Conservation (phyloP, 495 filamentous ascomycete genomes). For the Trichoderma gamsii region DNA sequence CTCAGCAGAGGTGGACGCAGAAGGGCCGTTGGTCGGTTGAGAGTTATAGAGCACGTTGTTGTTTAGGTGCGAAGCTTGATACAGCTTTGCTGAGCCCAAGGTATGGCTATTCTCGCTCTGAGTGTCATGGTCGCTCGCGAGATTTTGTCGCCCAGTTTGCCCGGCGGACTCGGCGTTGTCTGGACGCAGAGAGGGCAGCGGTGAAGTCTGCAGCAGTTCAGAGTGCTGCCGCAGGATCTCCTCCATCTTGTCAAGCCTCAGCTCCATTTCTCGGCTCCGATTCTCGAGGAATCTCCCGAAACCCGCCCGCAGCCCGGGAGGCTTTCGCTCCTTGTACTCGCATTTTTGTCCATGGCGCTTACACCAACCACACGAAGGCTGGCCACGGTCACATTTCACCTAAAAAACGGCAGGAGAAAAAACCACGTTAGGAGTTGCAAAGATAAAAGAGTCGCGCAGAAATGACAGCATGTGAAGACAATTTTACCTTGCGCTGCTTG, state of each 20-base stretch:
- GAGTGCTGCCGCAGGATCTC: conserved; percentile 44
- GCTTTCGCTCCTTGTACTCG: conserved; percentile 82
- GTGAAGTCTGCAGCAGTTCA: conserved; percentile 34
- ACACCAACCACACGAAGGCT: conserved; percentile 87
- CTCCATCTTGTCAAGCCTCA: conserved; percentile 59
- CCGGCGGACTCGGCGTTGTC: conserved; percentile 44
- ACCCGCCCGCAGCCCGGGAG: conserved; percentile 75
- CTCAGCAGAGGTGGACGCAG: neutral
- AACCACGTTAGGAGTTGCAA: neutral
- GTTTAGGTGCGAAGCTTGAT: conserved; percentile 17
- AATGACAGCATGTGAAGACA: neutral
- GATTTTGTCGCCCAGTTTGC: conserved; percentile 35
- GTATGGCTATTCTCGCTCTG: conserved; percentile 37
- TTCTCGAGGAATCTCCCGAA: conserved; percentile 54
- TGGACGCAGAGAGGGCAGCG: conserved; percentile 24
- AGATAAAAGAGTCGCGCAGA: neutral
- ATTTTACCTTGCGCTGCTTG: conserved; percentile 70
- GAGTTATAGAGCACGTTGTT: neutral
- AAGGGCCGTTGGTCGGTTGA: neutral
- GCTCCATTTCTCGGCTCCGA: conserved; percentile 58
- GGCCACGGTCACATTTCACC: conserved; percentile 77
- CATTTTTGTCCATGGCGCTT: conserved; percentile 67
- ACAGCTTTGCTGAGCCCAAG: conserved; percentile 27
- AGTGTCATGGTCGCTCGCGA: conserved; percentile 42
- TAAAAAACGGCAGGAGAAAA: conserved; percentile 20